Evolutionary conservation across 495 filamentous ascomycete genomes (phyloP).

Genomic region (Patellaria atrata): DNA sequence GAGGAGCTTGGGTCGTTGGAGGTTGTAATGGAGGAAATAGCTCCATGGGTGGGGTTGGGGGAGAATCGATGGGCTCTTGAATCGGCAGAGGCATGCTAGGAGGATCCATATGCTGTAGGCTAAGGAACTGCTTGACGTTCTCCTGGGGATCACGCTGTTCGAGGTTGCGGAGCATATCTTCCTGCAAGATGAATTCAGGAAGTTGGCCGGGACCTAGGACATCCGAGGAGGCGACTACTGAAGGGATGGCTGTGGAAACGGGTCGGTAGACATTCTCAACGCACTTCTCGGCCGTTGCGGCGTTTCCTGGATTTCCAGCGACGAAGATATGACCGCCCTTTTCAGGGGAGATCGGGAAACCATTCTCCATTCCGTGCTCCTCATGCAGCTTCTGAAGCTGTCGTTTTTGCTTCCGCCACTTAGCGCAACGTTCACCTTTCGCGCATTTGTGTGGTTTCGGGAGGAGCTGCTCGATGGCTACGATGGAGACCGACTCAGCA

Average conservation of each 20-base stretch:
- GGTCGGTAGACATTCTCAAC: conserved; percentile 34
- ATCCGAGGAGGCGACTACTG: conserved; percentile 82
- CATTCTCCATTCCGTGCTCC: conserved; percentile 48
- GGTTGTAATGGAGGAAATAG: conserved; percentile 26
- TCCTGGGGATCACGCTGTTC: conserved; percentile 69
- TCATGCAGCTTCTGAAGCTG: conserved; percentile 51
- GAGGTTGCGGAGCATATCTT: conserved; percentile 52
- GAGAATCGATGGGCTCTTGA: conserved; percentile 19
- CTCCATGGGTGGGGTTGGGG: conserved; percentile 21
- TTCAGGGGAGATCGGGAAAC: conserved; percentile 39
- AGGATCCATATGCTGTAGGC: conserved; percentile 55
- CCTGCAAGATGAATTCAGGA: conserved; percentile 52
- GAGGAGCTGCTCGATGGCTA: conserved; percentile 77
- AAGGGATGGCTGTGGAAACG: conserved; percentile 52
- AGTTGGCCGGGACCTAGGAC: conserved; percentile 53
- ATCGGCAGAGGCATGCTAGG: conserved; percentile 30
- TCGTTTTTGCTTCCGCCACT: conserved; percentile 59
- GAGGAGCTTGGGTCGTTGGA: conserved; percentile 17
- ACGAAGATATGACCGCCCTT: conserved; percentile 47
- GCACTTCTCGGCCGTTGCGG: conserved; percentile 42
- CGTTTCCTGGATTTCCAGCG: conserved; percentile 58
- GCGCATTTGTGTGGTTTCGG: conserved; percentile 75
- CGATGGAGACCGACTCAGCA: conserved; percentile 74
- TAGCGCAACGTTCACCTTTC: conserved; percentile 80
- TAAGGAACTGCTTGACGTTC: conserved; percentile 76